Evolutionary conservation across 1,139 yeast genomes (phyloP).

Genomic region (Hansenula lynferdii): DNA sequence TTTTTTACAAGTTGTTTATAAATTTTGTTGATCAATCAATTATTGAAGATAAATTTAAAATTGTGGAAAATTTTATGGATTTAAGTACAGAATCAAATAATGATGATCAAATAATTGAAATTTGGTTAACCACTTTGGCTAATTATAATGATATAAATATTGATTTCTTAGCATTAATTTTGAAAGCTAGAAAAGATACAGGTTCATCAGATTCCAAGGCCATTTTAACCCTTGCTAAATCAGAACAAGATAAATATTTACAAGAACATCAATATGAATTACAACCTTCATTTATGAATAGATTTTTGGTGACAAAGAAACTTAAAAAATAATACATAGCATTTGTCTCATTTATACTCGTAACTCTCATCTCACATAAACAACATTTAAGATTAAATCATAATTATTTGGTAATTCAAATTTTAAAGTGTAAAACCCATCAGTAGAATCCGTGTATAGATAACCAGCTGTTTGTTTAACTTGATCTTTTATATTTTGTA

Average conservation of each 20-base stretch:
- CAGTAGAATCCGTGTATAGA: conserved; percentile 6
- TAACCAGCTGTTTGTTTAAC: conserved; percentile 8
- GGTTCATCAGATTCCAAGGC: conserved; percentile 25
- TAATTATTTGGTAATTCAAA: conserved; percentile 1
- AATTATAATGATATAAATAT: conserved; percentile 65
- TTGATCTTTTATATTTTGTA: conserved; percentile 2
- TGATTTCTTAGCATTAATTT: conserved; percentile 52
- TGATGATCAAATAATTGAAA: conserved; percentile 45
- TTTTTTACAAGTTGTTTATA: conserved; percentile 57
- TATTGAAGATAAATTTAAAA: conserved; percentile 48
- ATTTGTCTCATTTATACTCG: neutral
- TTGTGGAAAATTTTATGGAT: conserved; percentile 71
- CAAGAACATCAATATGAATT: conserved; percentile 8
- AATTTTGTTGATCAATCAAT: conserved; percentile 41
- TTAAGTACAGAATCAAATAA: conserved; percentile 54
- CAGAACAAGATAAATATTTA: conserved; percentile 8
- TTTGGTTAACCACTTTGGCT: conserved; percentile 53
- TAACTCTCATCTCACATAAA: conserved; percentile 7
- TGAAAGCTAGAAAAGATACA: conserved; percentile 35
- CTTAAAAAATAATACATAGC: neutral
- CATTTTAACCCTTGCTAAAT: conserved; percentile 18
- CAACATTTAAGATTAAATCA: conserved; percentile 5
- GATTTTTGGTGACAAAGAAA: conserved; percentile 5
- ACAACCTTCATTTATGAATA: conserved; percentile 14
- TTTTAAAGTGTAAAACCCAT: conserved; percentile 8